Evolutionary conservation across 2,329 filamentous ascomycete species (phyloP), one percentile per base, ranked within the genome.

Genomic region (Macroventuria anomochaeta): DNA sequence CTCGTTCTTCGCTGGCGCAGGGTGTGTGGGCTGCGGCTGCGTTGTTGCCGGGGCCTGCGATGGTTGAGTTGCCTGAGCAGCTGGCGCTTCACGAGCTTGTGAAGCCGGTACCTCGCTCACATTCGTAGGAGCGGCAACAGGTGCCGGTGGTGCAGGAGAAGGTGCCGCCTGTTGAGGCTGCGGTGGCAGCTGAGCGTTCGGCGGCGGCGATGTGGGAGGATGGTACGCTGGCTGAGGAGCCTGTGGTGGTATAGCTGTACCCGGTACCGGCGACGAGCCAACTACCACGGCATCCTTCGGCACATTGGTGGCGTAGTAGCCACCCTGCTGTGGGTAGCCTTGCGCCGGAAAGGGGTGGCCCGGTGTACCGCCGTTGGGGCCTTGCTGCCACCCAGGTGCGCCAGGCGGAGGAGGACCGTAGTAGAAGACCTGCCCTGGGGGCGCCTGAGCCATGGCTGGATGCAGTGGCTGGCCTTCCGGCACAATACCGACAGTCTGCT

Each of bases 401-500:
- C 62, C 64, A 23, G 61, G 58, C 12, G 61, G 62, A n/a, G 59
- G 61, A 32, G 62, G 62, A 13, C 60, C 59, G 32, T 66, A 66
- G 53, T 68, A 68, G 39, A 54, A 64, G 5, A 65, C 63, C 29
- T 64, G 63, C 4, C 63, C 58, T 5, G 51, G 43, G 15, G 57
- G 46, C 15, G 53, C 42, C 46, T 70, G 67, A n/a, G 55, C 57
- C 64, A 70, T 68, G 1, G 58, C 53, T 2, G 61, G 61, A 18
- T 67, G 53, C 15, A 68, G 39, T 0, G 67, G 63, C 38, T 70
- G 63, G 7, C 64, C 66, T 7, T 62, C 58, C 15, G 64, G 66
- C 2, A 69, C 65, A 6, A 71, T 64, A 5, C 70, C 70, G 7
- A 69, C 68, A 1, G 68, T 69, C 13, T 60, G 62, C 25, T 50